Percentiles rank a stretch among this genome's conserved stretches.
These are phyloP conservation scores for Cruciata laevipes DNA, from an alignment of 257 asterid genomes.

Conservation along the genomic window DNA sequence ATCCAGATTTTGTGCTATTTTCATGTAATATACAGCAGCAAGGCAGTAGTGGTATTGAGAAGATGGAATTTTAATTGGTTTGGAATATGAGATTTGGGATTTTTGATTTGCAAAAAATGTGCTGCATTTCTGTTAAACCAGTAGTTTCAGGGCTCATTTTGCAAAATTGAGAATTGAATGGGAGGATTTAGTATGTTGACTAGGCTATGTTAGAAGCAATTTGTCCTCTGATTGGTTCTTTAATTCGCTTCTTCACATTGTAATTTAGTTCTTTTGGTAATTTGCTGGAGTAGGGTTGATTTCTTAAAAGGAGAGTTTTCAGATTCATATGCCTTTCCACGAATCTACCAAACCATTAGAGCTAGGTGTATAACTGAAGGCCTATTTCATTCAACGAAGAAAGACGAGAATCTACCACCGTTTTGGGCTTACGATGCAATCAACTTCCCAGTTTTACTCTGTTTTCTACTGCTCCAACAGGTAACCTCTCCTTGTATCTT, in stretches of 20 bases:
- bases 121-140: background rate
- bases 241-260: background rate
- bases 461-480: slow-evolving; percentile 34
- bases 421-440: slow-evolving; percentile 34
- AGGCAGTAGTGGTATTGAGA: background rate
- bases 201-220: background rate
- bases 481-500: slow-evolving; percentile 20
- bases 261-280: too few species aligned
- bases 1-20: background rate
- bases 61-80: background rate
- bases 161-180: background rate
- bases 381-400: background rate
- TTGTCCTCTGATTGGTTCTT: background rate
- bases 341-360: background rate
- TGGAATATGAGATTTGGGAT: background rate
- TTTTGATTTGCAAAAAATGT: background rate
- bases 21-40: background rate
- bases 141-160: background rate
- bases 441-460: slow-evolving; percentile 48
- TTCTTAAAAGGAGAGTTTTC: background rate
- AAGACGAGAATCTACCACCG: background rate
- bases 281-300: slow-evolving; percentile 2
- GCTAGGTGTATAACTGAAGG: background rate
- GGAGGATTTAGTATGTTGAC: background rate
- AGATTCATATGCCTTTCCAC: background rate